These are phyloP conservation scores for Eutrema japonicum DNA, from an alignment of 345 rosid genomes.

Conservation along the genomic window DNA sequence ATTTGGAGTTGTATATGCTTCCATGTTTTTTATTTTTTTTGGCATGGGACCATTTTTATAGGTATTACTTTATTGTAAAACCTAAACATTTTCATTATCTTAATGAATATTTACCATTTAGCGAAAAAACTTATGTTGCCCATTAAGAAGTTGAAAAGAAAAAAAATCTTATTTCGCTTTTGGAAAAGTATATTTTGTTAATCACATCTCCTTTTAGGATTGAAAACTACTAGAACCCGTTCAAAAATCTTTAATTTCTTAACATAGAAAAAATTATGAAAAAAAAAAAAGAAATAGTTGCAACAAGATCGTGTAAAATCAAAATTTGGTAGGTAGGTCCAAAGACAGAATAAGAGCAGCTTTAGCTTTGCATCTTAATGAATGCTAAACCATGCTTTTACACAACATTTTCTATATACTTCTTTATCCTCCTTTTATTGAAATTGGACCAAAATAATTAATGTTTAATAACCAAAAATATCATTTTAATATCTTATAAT, in stretches of 20 bases:
- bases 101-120: too few species aligned
- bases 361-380: constrained; percentile 42
- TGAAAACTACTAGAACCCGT: not conserved
- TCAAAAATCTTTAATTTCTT: not conserved
- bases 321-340: constrained; percentile 28
- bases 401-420: not conserved
- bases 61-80: too few species aligned
- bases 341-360: constrained; percentile 21
- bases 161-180: too few species aligned
- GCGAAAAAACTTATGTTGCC: not conserved
- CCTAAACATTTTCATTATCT: too few species aligned
- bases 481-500: not conserved
- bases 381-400: constrained; percentile 32
- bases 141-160: not conserved
- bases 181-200: not conserved
- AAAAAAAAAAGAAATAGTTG: not conserved
- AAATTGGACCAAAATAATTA: not conserved
- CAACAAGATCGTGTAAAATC: not conserved
- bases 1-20: too few species aligned
- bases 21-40: too few species aligned
- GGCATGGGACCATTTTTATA: too few species aligned
- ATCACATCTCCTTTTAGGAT: not conserved
- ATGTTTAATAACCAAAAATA: not conserved
- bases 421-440: not conserved
- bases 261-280: too few species aligned